These are phyloP conservation scores for Hyphodiscus sp. DNA, from an alignment of 2,329 filamentous ascomycete species.

Conservation along the genomic window DNA sequence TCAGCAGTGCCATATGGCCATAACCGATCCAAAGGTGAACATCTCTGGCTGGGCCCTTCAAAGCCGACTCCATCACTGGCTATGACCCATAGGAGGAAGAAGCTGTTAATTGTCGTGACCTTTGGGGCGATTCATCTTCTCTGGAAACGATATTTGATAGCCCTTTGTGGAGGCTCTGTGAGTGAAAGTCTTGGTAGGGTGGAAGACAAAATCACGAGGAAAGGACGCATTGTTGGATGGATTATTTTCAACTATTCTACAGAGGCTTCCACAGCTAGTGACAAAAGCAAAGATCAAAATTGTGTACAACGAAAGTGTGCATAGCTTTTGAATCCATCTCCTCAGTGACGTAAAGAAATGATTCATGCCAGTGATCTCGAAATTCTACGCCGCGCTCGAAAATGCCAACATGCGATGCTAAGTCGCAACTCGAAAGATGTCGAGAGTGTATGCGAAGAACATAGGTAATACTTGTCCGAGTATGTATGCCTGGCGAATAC, in stretches of 20 bases:
- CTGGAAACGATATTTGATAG: too few species aligned
- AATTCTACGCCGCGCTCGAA: slow-evolving; percentile 23
- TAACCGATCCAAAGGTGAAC: too few species aligned
- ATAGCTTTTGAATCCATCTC: slow-evolving; percentile 24
- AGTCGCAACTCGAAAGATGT: slow-evolving; percentile 26
- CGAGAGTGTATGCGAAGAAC: slow-evolving; percentile 21
- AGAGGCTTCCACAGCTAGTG: slow-evolving; percentile 20
- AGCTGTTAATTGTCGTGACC: too few species aligned
- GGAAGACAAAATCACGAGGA: not conserved
- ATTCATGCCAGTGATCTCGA: slow-evolving; percentile 22
- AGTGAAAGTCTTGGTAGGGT: not conserved
- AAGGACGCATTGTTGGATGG: not conserved
- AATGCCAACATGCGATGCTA: slow-evolving; percentile 23
- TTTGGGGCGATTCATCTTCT: too few species aligned
- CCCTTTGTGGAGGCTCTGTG: too few species aligned
- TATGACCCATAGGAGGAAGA: too few species aligned
- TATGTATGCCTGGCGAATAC: slow-evolving; percentile 25
- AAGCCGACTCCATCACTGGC: too few species aligned
- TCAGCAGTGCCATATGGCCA: not conserved
- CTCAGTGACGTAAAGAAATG: slow-evolving; percentile 25
- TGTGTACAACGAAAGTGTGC: slow-evolving; percentile 23
- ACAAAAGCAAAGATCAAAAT: slow-evolving; percentile 22
- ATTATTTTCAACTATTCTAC: slow-evolving; percentile 24
- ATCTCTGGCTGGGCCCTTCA: too few species aligned
- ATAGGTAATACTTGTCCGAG: slow-evolving; percentile 23